Conservation (phyloP, 306 rosid species). For the Psophocarpus tetragonolobus region DNA sequence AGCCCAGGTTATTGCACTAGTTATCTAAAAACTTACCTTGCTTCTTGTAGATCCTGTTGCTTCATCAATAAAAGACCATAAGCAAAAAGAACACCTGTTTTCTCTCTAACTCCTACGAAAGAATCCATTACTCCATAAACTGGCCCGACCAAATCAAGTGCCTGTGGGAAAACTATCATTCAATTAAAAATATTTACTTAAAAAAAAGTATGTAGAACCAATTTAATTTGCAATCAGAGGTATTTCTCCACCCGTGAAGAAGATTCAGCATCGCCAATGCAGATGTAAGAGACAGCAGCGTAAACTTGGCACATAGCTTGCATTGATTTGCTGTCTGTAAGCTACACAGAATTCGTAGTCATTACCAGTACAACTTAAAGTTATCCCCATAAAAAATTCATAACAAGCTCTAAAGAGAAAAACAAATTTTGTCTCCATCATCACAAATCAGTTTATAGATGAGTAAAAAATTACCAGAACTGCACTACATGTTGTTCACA, state of each 20-base stretch:
- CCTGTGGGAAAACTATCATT: conserved; percentile 60
- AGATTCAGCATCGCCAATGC: conserved; percentile 97
- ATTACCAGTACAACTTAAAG: conserved; percentile 31
- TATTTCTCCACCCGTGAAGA: conserved; percentile 69
- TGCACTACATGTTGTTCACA: conserved; percentile 11
- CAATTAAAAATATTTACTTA: conserved; percentile 27
- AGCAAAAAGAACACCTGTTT: conserved; percentile 89
- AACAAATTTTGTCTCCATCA: conserved; percentile 21
- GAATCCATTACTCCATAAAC: conserved; percentile 90
- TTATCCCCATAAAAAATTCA: conserved; percentile 7
- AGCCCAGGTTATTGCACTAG: not conserved
- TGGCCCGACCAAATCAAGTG: conserved; percentile 92
- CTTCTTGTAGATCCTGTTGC: conserved; percentile 95
- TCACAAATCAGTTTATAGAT: conserved; percentile 34
- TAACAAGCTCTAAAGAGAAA: conserved; percentile 10
- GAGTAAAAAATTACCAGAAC: conserved; percentile 21
- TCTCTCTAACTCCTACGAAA: conserved; percentile 97
- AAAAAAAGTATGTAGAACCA: conserved; percentile 8
- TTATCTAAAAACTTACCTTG: conserved; percentile 57
- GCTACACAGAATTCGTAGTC: conserved; percentile 53
- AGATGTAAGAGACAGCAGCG: conserved; percentile 92
- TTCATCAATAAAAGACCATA: conserved; percentile 92
- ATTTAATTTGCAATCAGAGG: conserved; percentile 12
- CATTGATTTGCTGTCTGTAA: conserved; percentile 91
- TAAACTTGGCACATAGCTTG: conserved; percentile 91